phyloP scores from a whole-genome alignment of 345 rosid species.

The Mercurialis annua region DNA sequence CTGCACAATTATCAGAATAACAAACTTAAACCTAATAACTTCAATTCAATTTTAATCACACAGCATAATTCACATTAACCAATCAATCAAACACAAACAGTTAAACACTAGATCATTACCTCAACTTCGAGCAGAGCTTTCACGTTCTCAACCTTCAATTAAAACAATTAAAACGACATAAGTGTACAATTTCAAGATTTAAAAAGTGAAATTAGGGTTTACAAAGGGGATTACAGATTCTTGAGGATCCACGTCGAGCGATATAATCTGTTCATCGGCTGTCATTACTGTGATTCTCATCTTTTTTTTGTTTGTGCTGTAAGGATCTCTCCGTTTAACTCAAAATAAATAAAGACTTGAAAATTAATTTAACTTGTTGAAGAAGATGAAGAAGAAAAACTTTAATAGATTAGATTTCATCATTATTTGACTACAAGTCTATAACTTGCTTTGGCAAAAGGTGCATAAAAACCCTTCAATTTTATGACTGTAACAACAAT shows the following conservation, averaged over 20 bases:
- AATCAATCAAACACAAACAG: not conserved
- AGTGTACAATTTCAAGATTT: not conserved
- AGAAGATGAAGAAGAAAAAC: no score
- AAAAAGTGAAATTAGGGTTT: slow-evolving; percentile 30
- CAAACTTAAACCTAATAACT: not conserved
- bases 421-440: no score
- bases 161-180: not conserved
- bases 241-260: slow-evolving; percentile 75
- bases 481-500: no score
- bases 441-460: no score
- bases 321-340: not conserved
- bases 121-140: slow-evolving; percentile 97
- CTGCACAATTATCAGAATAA: slow-evolving; percentile 35
- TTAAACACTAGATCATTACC: slow-evolving; percentile 48
- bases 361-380: no score
- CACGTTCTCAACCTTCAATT: slow-evolving; percentile 76
- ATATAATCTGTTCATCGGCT: slow-evolving; percentile 75
- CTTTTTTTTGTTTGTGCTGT: slow-evolving; percentile 3
- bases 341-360: no score
- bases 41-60: not conserved
- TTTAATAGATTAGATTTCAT: no score
- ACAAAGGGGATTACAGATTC: slow-evolving; percentile 53
- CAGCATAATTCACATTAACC: not conserved
- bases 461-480: no score
- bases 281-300: slow-evolving; percentile 97